phyloP scores from a whole-genome alignment of 495 filamentous ascomycete genomes.

The Xylaria cubensis region DNA sequence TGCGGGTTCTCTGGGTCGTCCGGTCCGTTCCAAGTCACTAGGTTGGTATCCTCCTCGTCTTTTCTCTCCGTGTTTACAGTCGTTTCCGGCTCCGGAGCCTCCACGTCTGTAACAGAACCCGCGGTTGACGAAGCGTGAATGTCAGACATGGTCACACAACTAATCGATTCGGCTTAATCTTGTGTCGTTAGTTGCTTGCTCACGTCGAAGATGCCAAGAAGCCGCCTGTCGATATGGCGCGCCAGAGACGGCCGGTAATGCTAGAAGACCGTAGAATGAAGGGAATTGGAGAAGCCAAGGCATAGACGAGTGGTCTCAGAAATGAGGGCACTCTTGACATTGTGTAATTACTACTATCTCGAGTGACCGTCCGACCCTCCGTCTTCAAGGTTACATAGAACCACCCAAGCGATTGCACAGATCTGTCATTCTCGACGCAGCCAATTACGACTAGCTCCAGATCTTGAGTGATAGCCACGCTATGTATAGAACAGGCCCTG shows the following conservation, averaged over 20 bases:
- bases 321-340: not conserved
- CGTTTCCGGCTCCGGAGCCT: not conserved
- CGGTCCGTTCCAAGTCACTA: conserved; percentile 36
- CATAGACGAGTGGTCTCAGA: not conserved
- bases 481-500: not conserved
- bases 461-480: not conserved
- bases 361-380: conserved; percentile 6
- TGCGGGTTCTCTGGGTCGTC: conserved; percentile 64
- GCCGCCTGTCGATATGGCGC: not conserved
- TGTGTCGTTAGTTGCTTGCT: not conserved
- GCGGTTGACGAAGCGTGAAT: not conserved
- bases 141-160: not conserved
- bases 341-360: conserved; percentile 9
- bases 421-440: conserved; percentile 8
- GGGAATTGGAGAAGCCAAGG: not conserved
- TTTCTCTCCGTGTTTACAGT: conserved; percentile 11
- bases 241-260: not conserved
- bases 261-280: not conserved
- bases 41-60: conserved; percentile 18
- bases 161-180: not conserved
- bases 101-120: conserved; percentile 11
- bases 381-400: not conserved
- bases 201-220: not conserved
- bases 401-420: not conserved
- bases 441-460: not conserved